Base-by-base conservation (phyloP, 116 monocot species). In the Posidonia oceanica region DNA sequence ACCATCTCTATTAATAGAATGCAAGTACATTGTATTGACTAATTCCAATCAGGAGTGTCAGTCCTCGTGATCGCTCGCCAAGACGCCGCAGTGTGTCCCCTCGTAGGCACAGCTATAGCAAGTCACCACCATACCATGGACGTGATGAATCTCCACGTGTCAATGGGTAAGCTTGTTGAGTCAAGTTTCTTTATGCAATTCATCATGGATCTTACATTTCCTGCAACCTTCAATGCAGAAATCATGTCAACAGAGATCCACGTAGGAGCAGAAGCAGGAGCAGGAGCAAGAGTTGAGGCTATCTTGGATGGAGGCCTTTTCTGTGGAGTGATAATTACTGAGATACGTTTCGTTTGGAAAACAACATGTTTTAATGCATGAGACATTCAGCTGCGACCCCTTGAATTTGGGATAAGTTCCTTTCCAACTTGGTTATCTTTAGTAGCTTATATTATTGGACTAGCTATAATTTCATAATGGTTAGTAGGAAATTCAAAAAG, bases 81-180 rank as follows among this genome's bases (percentile, higher is more conserved):
- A 69, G 70, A 54, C 54, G 63, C 75, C 81, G 39, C 40, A 76
- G 76, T 64, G 61, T 41, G 7, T 76, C 86, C 12, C 87, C 81
- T 39, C 84, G 75, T 36, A 67, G 75, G 5, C 84, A 80, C 59
- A 90, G 87, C 59, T 79, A 83, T 61, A 94, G 94, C 77, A 88
- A 71, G 69, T 94, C 91, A 61, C 94, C 94, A 69, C 71, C 73
- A 7, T 76, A 77, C 61, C 70, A 78, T 69, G 80, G 54, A 12
- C 84, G 75, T 51, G 86, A 82, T 63, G 89, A 78, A 54, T 88
- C 89, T 55, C 90, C 94, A 5, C 79, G 76, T 77, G 69, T 75
- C 39, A 88, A 94, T 73, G 90, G 94, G 91, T 88, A 86, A 72
- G 72, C 15, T 17, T 69, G 41, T 61, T 4, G 20, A 22, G 4